These are phyloP conservation scores for Sclerotinia spermophila DNA, from an alignment of 2,329 filamentous ascomycete genomes.

Conservation along the genomic window DNA sequence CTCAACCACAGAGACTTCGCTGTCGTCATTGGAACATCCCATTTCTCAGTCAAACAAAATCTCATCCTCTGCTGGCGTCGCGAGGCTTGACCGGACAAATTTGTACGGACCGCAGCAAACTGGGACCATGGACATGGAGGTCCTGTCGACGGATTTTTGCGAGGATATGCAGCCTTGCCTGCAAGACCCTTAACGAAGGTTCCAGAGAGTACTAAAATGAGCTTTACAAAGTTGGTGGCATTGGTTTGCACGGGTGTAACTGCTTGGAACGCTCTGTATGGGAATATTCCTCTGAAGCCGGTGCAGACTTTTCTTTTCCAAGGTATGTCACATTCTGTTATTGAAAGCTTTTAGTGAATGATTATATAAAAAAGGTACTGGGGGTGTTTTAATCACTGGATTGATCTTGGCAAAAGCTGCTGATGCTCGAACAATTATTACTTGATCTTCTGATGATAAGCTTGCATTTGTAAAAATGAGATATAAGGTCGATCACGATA, in stretches of 20 bases:
- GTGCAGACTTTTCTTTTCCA: conserved; percentile 41
- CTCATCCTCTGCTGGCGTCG: conserved; percentile 39
- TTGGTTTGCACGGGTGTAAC: conserved; percentile 47
- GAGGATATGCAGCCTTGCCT: conserved; percentile 43
- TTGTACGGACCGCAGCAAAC: conserved; percentile 28
- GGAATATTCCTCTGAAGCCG: conserved; percentile 40
- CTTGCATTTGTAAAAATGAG: conserved; percentile 18
- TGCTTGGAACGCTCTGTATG: conserved; percentile 48
- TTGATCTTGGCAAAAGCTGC: conserved; percentile 34
- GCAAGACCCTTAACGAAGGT: conserved; percentile 41
- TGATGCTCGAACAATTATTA: conserved; percentile 38
- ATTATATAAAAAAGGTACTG: conserved; percentile 45
- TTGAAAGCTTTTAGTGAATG: conserved; percentile 50
- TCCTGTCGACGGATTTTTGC: conserved; percentile 40
- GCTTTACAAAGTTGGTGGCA: conserved; percentile 44
- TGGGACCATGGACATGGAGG: conserved; percentile 29
- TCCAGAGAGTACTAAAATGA: conserved; percentile 43
- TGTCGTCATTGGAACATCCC: conserved; percentile 36
- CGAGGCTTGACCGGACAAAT: conserved; percentile 28
- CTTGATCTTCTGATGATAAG: conserved; percentile 24
- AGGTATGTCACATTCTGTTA: conserved; percentile 37
- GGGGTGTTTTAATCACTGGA: conserved; percentile 40
- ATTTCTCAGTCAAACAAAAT: conserved; percentile 36
- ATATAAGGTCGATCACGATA: conserved; percentile 12
- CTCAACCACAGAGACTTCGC: conserved; percentile 26